Conservation (phyloP, 176 grass and related monocot genomes). For the Carex parvula region DNA sequence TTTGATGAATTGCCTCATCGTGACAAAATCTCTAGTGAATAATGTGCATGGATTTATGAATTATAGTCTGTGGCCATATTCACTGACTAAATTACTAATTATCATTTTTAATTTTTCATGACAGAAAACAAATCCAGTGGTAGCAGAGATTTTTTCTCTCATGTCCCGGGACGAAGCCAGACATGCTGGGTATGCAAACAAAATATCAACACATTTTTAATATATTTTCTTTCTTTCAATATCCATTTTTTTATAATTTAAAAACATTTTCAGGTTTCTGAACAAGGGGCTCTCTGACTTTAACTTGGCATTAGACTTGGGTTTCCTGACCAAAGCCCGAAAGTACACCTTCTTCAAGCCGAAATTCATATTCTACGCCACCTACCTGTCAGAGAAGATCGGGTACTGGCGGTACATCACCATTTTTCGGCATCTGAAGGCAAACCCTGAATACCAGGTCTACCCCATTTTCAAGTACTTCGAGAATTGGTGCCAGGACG, state of each 20-base stretch:
- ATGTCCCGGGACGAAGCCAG: constrained; percentile 99
- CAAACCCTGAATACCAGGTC: constrained; percentile 75
- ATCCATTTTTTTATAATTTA: background rate
- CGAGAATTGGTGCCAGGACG: constrained; percentile 99
- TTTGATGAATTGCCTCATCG: constrained; percentile 22
- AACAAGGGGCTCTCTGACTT: constrained; percentile 98
- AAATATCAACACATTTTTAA: background rate
- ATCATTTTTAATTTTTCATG: background rate
- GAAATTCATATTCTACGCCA: constrained; percentile 98
- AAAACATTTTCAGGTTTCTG: constrained; percentile 60
- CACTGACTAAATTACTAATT: background rate
- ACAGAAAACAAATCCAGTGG: constrained; percentile 98
- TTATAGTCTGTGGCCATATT: background rate
- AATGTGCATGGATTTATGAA: background rate
- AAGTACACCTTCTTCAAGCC: constrained; percentile 99
- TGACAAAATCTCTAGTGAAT: background rate
- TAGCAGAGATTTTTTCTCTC: constrained; percentile 96
- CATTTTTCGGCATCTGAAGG: constrained; percentile 88
- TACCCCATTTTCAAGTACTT: constrained; percentile 99
- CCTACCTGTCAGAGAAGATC: constrained; percentile 94
- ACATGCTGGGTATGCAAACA: constrained; percentile 73
- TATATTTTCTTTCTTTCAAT: background rate
- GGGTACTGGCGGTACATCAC: constrained; percentile 99
- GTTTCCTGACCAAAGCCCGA: constrained; percentile 95
- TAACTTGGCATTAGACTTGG: constrained; percentile 90